Conservation (phyloP, 345 rosid genomes). For the Dovyalis caffra region DNA sequence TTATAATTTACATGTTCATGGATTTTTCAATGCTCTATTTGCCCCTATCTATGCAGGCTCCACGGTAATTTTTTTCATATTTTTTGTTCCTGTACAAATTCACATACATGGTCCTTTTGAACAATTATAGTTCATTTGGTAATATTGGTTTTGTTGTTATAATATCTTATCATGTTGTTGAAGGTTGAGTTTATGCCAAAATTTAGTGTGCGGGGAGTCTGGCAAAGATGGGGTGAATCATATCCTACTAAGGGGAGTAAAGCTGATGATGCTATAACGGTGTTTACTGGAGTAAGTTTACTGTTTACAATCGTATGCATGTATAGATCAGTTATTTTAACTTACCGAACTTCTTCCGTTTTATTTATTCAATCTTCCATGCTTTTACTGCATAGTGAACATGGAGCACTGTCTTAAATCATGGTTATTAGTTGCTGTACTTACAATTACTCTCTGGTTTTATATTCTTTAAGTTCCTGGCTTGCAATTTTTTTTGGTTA, state of each 20-base stretch:
- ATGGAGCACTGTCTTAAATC: not conserved
- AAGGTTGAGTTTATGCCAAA: constrained; percentile 96
- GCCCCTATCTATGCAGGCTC: constrained; percentile 86
- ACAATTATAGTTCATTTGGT: not conserved
- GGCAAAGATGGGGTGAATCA: constrained; percentile 95
- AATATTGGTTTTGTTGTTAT: constrained; percentile 6
- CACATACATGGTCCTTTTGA: not conserved
- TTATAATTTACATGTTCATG: constrained; percentile 69
- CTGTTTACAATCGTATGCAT: constrained; percentile 4
- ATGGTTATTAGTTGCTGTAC: not conserved
- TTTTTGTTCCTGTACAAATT: not conserved
- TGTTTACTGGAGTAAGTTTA: constrained; percentile 85
- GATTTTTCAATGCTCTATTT: constrained; percentile 85
- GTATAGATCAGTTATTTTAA: not conserved
- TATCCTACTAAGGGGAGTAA: constrained; percentile 56
- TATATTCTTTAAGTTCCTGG: not conserved
- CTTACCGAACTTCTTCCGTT: not conserved
- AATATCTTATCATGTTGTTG: constrained; percentile 21
- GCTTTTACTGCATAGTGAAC: not conserved
- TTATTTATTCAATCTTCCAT: not conserved
- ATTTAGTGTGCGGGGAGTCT: constrained; percentile 89
- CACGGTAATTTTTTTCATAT: constrained; percentile 45
- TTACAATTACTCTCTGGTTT: not conserved
- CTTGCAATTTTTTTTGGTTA: not conserved
- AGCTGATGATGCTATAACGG: constrained; percentile 62